These are phyloP conservation scores for Aspergillus tubingensis DNA, from an alignment of 2,329 filamentous ascomycete genomes.

Conservation along the genomic window DNA sequence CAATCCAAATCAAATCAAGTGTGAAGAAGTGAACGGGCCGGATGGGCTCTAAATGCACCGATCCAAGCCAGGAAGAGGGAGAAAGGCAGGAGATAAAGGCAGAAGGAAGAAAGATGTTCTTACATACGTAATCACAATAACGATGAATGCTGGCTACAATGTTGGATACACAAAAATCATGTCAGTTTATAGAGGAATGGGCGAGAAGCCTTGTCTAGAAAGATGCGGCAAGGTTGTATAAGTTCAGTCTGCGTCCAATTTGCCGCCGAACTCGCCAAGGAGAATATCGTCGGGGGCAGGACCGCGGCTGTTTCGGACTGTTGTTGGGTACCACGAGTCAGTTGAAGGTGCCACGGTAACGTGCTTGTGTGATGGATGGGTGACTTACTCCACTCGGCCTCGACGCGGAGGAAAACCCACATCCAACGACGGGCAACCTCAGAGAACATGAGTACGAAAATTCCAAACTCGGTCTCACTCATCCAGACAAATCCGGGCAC, in stretches of 20 bases:
- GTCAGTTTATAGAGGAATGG: conserved; percentile 18
- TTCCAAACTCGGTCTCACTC: conserved; percentile 81
- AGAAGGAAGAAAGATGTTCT: conserved; percentile 3
- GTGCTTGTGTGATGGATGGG: not conserved
- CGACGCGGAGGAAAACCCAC: conserved; percentile 94
- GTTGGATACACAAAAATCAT: conserved; percentile 25
- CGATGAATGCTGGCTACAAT: conserved; percentile 23
- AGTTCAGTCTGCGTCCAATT: conserved; percentile 61
- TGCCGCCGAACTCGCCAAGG: conserved; percentile 69
- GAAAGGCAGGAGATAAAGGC: not conserved
- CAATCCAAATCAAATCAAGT: not conserved
- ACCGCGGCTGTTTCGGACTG: conserved; percentile 57
- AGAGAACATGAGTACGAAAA: conserved; percentile 82
- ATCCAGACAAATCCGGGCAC: conserved; percentile 79
- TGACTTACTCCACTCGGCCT: conserved; percentile 81
- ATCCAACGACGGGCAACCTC: conserved; percentile 90
- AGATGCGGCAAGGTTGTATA: not conserved
- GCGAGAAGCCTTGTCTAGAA: not conserved
- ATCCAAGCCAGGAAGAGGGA: not conserved
- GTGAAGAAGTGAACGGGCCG: not conserved
- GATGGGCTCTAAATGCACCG: not conserved
- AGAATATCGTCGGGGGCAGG: conserved; percentile 69
- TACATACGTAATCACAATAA: conserved; percentile 9
- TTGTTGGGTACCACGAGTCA: conserved; percentile 7
- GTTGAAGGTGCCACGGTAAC: conserved; percentile 18